Percentiles rank a stretch among this genome's conserved stretches.
Evolutionary conservation across 2,329 filamentous ascomycete species (phyloP).

Genomic region (Ambrosiella cleistominuta): DNA sequence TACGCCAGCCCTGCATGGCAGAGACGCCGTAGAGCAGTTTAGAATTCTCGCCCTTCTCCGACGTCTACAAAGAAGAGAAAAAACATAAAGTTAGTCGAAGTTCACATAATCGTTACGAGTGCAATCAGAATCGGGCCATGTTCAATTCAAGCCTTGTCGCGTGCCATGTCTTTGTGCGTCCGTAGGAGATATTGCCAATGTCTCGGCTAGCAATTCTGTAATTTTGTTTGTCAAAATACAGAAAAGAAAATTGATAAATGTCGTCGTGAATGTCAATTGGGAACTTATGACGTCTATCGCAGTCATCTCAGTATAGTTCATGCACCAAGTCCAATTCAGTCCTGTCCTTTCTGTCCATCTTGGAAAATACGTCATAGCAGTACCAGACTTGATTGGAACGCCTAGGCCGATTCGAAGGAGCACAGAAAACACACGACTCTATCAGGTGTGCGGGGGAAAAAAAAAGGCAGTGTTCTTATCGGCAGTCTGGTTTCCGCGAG

Average conservation of each 20-base stretch:
- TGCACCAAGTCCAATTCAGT: neutral
- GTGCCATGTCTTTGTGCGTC: too few relatives aligned
- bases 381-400: neutral
- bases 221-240: too few relatives aligned
- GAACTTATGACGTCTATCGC: neutral
- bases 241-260: too few relatives aligned
- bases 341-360: neutral
- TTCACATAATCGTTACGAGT: too few relatives aligned
- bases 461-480: constrained; percentile 20
- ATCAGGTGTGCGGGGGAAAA: neutral
- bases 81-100: too few relatives aligned
- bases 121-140: too few relatives aligned
- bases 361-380: constrained; percentile 5
- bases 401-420: neutral
- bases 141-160: neutral
- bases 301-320: neutral
- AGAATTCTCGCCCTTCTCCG: constrained; percentile 80
- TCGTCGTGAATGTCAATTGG: neutral
- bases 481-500: constrained; percentile 14
- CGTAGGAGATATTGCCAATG: too few relatives aligned
- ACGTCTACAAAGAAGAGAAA: constrained; percentile 42
- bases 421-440: constrained; percentile 2
- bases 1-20: constrained; percentile 99
- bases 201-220: neutral
- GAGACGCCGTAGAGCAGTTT: constrained; percentile 85